A percentile compares a stretch with the other conserved stretches of the same genome.
These are phyloP conservation scores for Firmiana major DNA, from an alignment of 345 rosid genomes.

Conservation along the genomic window DNA sequence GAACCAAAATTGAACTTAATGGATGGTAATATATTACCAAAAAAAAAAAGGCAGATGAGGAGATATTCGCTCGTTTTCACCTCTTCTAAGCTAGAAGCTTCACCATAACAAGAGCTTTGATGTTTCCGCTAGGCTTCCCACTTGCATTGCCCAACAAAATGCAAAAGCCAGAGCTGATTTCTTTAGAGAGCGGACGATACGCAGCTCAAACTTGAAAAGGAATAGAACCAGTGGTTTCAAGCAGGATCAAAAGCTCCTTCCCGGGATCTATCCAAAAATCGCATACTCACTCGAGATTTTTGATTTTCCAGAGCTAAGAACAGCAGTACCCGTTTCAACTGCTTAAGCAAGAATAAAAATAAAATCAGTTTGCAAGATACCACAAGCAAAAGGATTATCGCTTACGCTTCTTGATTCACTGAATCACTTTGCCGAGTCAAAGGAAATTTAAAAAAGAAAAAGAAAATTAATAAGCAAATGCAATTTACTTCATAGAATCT, in stretches of 20 bases:
- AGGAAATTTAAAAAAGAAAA: slow-evolving; percentile 13
- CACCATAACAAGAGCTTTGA: background rate
- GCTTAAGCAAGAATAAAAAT: background rate
- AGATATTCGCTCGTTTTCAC: background rate
- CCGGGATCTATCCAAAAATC: slow-evolving; percentile 25
- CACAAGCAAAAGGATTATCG: slow-evolving; percentile 31
- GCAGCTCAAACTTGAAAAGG: background rate
- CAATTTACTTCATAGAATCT: background rate
- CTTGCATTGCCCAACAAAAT: slow-evolving; percentile 5
- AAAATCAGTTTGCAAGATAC: slow-evolving; percentile 21
- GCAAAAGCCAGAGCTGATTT: background rate
- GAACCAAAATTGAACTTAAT: background rate
- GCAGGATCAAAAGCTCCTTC: slow-evolving; percentile 14
- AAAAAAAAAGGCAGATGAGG: slow-evolving; percentile 1
- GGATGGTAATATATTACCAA: background rate
- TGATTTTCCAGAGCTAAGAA: slow-evolving; percentile 17
- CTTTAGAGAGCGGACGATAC: background rate
- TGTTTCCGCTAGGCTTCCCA: background rate
- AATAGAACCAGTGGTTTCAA: slow-evolving; percentile 7
- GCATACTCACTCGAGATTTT: slow-evolving; percentile 21
- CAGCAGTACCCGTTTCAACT: slow-evolving; percentile 25
- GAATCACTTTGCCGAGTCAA: slow-evolving; percentile 32
- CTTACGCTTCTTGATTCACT: slow-evolving; percentile 32
- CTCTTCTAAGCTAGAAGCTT: slow-evolving; percentile 18
- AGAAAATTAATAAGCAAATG: background rate